A percentile compares a stretch with the other conserved stretches of the same genome.
Conservation (phyloP, 257 asterid genomes). For the Nicotiana otophora region DNA sequence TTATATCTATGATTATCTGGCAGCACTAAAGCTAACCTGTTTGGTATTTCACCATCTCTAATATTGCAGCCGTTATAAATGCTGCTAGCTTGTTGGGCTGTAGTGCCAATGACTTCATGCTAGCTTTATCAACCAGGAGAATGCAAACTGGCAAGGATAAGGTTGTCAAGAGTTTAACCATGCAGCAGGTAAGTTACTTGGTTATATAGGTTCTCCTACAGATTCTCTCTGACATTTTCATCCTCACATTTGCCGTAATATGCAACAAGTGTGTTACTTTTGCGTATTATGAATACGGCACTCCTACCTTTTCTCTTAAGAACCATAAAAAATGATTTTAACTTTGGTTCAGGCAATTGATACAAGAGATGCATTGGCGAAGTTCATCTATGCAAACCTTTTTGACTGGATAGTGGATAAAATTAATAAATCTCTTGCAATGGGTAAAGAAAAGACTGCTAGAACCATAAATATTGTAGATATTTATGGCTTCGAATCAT, state of each 20-base stretch:
- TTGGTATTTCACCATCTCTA: not conserved
- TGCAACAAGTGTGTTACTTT: not conserved
- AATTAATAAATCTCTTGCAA: slow-evolving; percentile 61
- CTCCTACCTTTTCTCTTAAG: not conserved
- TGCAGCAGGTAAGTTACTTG: slow-evolving; percentile 55
- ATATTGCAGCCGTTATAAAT: slow-evolving; percentile 58
- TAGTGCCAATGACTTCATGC: slow-evolving; percentile 55
- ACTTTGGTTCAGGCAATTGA: slow-evolving; percentile 52
- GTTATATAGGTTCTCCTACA: not conserved
- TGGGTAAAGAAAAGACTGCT: slow-evolving; percentile 45
- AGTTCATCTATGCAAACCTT: slow-evolving; percentile 64
- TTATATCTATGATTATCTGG: not conserved
- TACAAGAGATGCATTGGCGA: slow-evolving; percentile 81
- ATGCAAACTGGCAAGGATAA: slow-evolving; percentile 73
- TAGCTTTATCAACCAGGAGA: slow-evolving; percentile 57
- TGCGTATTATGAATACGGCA: not conserved
- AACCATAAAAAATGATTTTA: not conserved
- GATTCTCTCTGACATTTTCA: not conserved
- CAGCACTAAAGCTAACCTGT: not conserved
- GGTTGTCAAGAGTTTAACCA: slow-evolving; percentile 48
- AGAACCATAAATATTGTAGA: slow-evolving; percentile 72
- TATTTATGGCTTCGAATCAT: slow-evolving; percentile 82
- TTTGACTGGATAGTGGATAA: slow-evolving; percentile 85
- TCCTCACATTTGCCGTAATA: not conserved
- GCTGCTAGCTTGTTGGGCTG: slow-evolving; percentile 86